These are phyloP conservation scores for Malus hybrid DNA, from an alignment of 331 rosid species.

Conservation along the genomic window DNA sequence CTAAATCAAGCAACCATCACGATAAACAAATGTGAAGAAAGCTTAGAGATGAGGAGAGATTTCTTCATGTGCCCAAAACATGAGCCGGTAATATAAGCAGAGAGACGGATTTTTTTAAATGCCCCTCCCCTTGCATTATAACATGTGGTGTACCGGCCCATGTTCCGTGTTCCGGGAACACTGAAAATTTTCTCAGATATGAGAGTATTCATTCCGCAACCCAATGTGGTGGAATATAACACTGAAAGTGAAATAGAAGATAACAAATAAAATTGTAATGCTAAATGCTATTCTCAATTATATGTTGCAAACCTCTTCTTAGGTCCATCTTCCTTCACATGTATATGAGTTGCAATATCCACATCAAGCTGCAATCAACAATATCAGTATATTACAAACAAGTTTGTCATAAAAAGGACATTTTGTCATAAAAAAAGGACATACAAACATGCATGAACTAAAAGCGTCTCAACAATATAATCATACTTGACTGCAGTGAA, in stretches of 20 bases:
- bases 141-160: too few relatives aligned
- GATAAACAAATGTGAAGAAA: background rate
- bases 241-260: background rate
- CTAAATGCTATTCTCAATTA: constrained; percentile 1
- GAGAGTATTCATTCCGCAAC: background rate
- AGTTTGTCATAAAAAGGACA: background rate
- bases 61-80: too few relatives aligned
- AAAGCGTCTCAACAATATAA: background rate
- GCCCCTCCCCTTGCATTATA: too few relatives aligned
- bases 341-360: constrained; percentile 74
- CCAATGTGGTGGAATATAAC: background rate
- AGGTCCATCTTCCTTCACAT: constrained; percentile 84
- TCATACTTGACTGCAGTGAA: background rate
- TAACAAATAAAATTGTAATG: background rate
- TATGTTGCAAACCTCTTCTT: constrained; percentile 71
- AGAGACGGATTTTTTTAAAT: too few relatives aligned
- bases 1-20: constrained; percentile 10
- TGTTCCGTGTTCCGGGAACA: too few relatives aligned
- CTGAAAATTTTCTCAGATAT: background rate
- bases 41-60: background rate
- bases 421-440: background rate
- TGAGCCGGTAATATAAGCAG: too few relatives aligned
- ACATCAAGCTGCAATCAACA: constrained; percentile 47
- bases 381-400: constrained; percentile 7
- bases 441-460: background rate